These are phyloP conservation scores for Phaeotremella fagi DNA, from an alignment of 768 basidiomycete species.

Conservation along the genomic window DNA sequence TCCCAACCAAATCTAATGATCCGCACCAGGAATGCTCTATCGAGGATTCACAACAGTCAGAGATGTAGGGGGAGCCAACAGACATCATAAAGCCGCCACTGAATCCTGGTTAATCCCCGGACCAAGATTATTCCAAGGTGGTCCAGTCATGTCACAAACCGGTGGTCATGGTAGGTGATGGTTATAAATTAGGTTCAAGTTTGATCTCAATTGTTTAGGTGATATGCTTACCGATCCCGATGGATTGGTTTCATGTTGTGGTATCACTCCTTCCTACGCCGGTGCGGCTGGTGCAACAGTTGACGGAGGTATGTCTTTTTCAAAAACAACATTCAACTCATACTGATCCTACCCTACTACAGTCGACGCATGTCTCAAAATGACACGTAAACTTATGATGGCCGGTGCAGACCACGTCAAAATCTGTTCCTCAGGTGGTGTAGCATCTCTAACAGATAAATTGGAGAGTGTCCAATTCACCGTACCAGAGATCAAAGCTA, in stretches of 20 bases:
- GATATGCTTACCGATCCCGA: not conserved
- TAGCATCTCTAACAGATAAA: constrained; percentile 20
- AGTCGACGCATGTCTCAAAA: constrained; percentile 23
- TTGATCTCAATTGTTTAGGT: not conserved
- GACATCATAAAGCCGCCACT: constrained; percentile 18
- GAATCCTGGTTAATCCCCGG: constrained; percentile 27
- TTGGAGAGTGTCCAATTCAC: constrained; percentile 25
- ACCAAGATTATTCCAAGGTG: constrained; percentile 27
- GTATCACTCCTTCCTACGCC: not conserved
- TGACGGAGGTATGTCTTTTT: constrained; percentile 16
- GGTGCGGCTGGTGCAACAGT: constrained; percentile 1
- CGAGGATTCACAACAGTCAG: constrained; percentile 25
- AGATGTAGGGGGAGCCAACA: constrained; percentile 26
- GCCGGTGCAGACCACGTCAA: constrained; percentile 29
- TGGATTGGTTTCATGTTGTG: not conserved
- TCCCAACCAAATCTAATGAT: not conserved
- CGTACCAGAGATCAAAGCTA: constrained; percentile 26
- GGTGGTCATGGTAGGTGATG: constrained; percentile 17
- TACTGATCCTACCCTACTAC: not conserved
- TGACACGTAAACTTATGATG: constrained; percentile 22
- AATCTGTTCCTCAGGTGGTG: constrained; percentile 23
- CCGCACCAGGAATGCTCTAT: constrained; percentile 21
- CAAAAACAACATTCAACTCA: not conserved
- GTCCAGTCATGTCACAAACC: constrained; percentile 19
- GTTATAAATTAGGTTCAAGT: not conserved